A percentile compares a stretch with the other conserved stretches of the same genome.
These are phyloP conservation scores for Pseudodiploospora longispora DNA, from an alignment of 2,329 filamentous ascomycete genomes.

Conservation along the genomic window DNA sequence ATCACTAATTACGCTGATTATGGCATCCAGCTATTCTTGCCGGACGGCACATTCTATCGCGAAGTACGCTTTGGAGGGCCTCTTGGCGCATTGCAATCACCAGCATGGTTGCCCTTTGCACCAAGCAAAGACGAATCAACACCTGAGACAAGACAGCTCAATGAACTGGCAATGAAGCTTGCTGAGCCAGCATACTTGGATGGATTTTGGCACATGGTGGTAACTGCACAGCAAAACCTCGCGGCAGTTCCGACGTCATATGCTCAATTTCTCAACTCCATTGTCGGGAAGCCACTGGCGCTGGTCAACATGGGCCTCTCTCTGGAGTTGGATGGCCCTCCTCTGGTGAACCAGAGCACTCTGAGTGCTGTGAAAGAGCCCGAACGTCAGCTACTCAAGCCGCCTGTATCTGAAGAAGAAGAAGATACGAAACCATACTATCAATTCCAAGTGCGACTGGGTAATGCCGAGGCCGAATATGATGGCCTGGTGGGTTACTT, in stretches of 20 bases:
- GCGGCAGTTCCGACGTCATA: slow-evolving; percentile 26
- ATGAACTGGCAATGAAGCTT: slow-evolving; percentile 18
- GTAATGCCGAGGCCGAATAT: slow-evolving; percentile 21
- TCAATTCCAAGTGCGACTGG: slow-evolving; percentile 28
- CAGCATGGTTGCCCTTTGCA: slow-evolving; percentile 28
- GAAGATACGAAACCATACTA: slow-evolving; percentile 14
- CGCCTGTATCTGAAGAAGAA: background rate
- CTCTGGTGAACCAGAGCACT: slow-evolving; percentile 13
- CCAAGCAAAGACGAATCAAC: slow-evolving; percentile 6
- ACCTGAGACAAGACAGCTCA: slow-evolving; percentile 16
- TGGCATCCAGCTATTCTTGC: slow-evolving; percentile 33
- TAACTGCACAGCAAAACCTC: slow-evolving; percentile 15
- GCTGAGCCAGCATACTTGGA: slow-evolving; percentile 18
- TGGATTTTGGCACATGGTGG: slow-evolving; percentile 29
- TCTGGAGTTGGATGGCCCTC: slow-evolving; percentile 23
- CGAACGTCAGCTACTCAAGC: background rate
- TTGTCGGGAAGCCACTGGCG: slow-evolving; percentile 33
- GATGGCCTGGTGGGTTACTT: slow-evolving; percentile 36
- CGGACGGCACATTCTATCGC: slow-evolving; percentile 33
- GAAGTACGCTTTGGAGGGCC: slow-evolving; percentile 30
- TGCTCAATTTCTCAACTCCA: slow-evolving; percentile 22
- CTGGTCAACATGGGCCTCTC: slow-evolving; percentile 31
- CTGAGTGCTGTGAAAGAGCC: background rate
- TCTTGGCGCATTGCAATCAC: slow-evolving; percentile 8
- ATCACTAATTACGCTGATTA: slow-evolving; percentile 30